Percentiles rank a stretch among this genome's conserved stretches.
phyloP scores from a whole-genome alignment of 2,329 filamentous ascomycete genomes.

The Penicillium sp. region DNA sequence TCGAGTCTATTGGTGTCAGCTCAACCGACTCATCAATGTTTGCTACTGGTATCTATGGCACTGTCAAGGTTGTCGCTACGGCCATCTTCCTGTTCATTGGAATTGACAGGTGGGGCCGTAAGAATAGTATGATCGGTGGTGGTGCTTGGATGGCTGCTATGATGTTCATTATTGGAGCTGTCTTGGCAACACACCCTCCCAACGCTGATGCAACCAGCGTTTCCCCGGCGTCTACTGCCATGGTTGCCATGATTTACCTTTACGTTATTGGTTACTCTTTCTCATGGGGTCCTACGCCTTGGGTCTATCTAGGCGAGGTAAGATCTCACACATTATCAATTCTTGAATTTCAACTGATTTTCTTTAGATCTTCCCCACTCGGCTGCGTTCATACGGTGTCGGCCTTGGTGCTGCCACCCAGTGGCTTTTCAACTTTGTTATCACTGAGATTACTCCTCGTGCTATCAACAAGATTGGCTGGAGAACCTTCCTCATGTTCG shows the following conservation, averaged over 20 bases:
- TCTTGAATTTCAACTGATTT: background rate
- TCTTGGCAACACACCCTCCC: conserved; percentile 35
- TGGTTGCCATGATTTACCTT: conserved; percentile 53
- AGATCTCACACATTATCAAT: background rate
- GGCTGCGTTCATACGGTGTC: conserved; percentile 42
- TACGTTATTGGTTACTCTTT: conserved; percentile 40
- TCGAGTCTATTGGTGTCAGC: conserved; percentile 37
- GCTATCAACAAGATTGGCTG: conserved; percentile 42
- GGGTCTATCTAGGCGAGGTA: conserved; percentile 37
- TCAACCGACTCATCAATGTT: conserved; percentile 35
- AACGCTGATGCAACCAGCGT: conserved; percentile 25
- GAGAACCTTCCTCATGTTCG: conserved; percentile 45
- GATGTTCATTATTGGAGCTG: conserved; percentile 42
- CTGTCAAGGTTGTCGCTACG: conserved; percentile 39
- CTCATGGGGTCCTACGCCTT: conserved; percentile 29
- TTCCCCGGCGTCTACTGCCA: conserved; percentile 33
- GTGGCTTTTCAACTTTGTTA: conserved; percentile 45
- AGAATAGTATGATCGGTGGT: conserved; percentile 36
- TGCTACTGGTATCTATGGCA: conserved; percentile 41
- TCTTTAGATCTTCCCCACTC: conserved; percentile 38
- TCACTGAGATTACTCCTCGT: conserved; percentile 42
- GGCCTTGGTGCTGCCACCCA: conserved; percentile 40
- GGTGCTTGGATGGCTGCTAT: conserved; percentile 36
- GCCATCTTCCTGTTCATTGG: conserved; percentile 38
- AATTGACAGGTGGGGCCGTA: conserved; percentile 41